These are phyloP conservation scores for Wickerhamiella australiensis DNA, from an alignment of 805 yeast genomes.

Conservation along the genomic window DNA sequence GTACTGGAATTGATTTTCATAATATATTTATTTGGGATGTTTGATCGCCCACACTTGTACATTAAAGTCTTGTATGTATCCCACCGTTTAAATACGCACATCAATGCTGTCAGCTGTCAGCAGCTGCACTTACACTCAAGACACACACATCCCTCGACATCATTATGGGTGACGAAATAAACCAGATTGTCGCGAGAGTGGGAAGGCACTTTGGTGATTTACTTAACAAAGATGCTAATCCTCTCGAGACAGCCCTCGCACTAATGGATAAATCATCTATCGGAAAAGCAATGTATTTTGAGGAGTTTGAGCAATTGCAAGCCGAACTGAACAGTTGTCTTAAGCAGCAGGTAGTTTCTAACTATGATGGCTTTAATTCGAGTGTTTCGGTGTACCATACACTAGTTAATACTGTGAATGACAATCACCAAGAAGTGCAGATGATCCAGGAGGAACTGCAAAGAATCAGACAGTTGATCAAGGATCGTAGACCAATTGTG, in stretches of 20 bases:
- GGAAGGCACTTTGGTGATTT: conserved; percentile 29
- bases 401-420: conserved; percentile 48
- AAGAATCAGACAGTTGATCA: conserved; percentile 39
- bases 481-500: conserved; percentile 44
- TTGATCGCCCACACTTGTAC: not conserved
- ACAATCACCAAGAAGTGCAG: conserved; percentile 49
- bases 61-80: not conserved
- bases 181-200: conserved; percentile 16
- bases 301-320: conserved; percentile 54
- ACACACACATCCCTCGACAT: not conserved
- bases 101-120: not conserved
- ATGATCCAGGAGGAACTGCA: conserved; percentile 39
- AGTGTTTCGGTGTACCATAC: conserved; percentile 74
- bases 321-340: conserved; percentile 45
- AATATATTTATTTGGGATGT: not conserved
- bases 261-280: conserved; percentile 78
- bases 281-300: conserved; percentile 67
- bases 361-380: conserved; percentile 60
- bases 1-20: not conserved
- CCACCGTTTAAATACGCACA: not conserved
- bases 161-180: conserved; percentile 14
- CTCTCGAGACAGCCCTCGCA: conserved; percentile 73
- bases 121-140: not conserved
- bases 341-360: conserved; percentile 54
- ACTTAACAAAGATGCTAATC: conserved; percentile 49